phyloP scores from a whole-genome alignment of 306 rosid genomes.

The Spatholobus suberectus region DNA sequence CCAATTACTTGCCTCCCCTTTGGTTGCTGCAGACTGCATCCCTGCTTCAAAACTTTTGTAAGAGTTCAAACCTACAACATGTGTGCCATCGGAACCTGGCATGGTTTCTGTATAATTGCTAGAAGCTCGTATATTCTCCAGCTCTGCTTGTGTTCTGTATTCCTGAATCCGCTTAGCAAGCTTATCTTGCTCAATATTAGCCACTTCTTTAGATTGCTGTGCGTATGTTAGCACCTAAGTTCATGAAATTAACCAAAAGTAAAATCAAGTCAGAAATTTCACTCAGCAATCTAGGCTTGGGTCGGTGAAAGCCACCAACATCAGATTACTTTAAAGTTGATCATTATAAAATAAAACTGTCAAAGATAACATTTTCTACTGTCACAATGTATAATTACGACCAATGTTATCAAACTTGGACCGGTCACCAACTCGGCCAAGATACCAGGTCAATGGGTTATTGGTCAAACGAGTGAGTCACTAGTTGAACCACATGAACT shows the following conservation, averaged over 20 bases:
- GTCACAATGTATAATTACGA: neutral
- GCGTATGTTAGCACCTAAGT: conserved; percentile 89
- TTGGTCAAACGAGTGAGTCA: no score
- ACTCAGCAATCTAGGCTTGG: neutral
- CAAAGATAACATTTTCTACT: conserved; percentile 9
- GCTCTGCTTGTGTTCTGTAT: conserved; percentile 88
- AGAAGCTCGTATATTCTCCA: conserved; percentile 68
- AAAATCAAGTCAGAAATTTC: conserved; percentile 24
- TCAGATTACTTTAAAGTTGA: conserved; percentile 32
- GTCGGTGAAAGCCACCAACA: neutral
- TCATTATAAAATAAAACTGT: conserved; percentile 26
- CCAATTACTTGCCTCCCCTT: conserved; percentile 76
- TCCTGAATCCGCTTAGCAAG: conserved; percentile 98
- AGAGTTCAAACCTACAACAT: conserved; percentile 61
- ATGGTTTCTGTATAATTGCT: conserved; percentile 57
- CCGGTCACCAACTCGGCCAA: no score
- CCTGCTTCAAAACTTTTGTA: conserved; percentile 67
- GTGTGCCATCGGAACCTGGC: conserved; percentile 58
- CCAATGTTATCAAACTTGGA: no score
- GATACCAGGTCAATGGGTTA: no score
- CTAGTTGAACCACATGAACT: no score
- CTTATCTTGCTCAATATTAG: conserved; percentile 93
- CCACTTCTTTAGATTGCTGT: conserved; percentile 93
- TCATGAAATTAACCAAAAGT: conserved; percentile 32
- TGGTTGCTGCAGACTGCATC: conserved; percentile 53